Percentiles rank a stretch among this genome's conserved stretches.
phyloP scores from a whole-genome alignment of 352 stramenopile genomes.

The Elongisporangium undulatum region DNA sequence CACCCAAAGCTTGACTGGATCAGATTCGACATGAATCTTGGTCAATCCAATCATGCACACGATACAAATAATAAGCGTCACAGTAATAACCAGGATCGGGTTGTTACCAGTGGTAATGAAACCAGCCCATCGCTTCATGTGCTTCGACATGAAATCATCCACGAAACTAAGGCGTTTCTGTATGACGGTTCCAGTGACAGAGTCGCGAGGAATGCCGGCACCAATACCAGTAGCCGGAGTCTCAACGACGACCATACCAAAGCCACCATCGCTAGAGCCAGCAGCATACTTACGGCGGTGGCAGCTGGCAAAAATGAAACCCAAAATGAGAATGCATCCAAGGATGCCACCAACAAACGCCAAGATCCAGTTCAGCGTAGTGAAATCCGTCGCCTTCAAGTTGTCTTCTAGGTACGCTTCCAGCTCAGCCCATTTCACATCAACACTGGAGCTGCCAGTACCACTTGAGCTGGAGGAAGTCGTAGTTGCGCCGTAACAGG shows the following conservation, averaged over 20 bases:
- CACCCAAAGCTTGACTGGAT: conserved; percentile 66
- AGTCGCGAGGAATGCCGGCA: not conserved
- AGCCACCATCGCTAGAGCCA: not conserved
- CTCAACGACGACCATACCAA: too few species aligned
- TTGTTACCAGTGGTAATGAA: conserved; percentile 34
- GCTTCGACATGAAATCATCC: conserved; percentile 38
- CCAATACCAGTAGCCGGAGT: not conserved
- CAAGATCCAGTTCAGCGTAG: conserved; percentile 43
- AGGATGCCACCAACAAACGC: conserved; percentile 37
- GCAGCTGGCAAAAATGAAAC: conserved; percentile 29
- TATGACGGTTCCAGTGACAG: not conserved
- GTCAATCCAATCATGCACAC: conserved; percentile 31
- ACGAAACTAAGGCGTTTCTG: conserved; percentile 25
- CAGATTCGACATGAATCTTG: conserved; percentile 46
- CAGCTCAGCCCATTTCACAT: conserved; percentile 33
- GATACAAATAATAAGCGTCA: conserved; percentile 28
- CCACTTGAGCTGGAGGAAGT: conserved; percentile 8
- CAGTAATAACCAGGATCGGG: conserved; percentile 34
- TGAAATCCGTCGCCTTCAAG: conserved; percentile 32
- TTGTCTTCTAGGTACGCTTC: conserved; percentile 32
- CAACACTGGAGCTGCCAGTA: conserved; percentile 8
- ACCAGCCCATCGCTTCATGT: conserved; percentile 31
- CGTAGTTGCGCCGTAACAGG: conserved; percentile 27
- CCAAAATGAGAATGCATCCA: conserved; percentile 28
- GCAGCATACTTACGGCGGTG: conserved; percentile 2